These are phyloP conservation scores for Russula foetens DNA, from an alignment of 768 basidiomycete species.

Conservation along the genomic window DNA sequence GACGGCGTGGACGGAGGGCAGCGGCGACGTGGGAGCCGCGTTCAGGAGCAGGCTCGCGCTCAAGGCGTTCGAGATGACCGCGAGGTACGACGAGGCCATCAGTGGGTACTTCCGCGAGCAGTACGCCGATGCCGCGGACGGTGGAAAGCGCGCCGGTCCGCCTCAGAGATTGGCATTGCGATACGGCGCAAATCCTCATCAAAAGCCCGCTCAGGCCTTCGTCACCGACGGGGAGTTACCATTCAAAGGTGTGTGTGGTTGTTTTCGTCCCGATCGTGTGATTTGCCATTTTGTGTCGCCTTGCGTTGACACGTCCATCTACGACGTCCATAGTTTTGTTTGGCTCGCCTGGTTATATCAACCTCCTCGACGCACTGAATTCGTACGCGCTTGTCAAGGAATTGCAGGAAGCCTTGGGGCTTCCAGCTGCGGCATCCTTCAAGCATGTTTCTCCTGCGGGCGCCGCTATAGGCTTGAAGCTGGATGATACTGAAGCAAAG, in stretches of 20 bases:
- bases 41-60: constrained; percentile 77
- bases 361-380: constrained; percentile 94
- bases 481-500: constrained; percentile 79
- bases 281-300: neutral
- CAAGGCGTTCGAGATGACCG: constrained; percentile 97
- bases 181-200: constrained; percentile 98
- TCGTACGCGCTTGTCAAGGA: constrained; percentile 95
- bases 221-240: constrained; percentile 84
- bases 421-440: constrained; percentile 97
- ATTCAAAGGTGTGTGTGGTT: constrained; percentile 63
- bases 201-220: constrained; percentile 96
- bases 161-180: constrained; percentile 82
- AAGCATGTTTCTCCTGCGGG: constrained; percentile 99
- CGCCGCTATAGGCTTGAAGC: constrained; percentile 81
- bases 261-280: neutral
- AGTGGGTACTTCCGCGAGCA: constrained; percentile 94
- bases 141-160: constrained; percentile 53
- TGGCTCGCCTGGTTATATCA: constrained; percentile 97
- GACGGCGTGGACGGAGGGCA: constrained; percentile 60
- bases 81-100: constrained; percentile 91
- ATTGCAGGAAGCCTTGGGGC: constrained; percentile 72
- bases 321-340: constrained; percentile 60
- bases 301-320: neutral
- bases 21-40: constrained; percentile 65
- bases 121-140: constrained; percentile 77